A percentile compares a stretch with the other conserved stretches of the same genome.
Evolutionary conservation across 805 yeast species (phyloP).

Genomic region (Starmerella sirachaensis): DNA sequence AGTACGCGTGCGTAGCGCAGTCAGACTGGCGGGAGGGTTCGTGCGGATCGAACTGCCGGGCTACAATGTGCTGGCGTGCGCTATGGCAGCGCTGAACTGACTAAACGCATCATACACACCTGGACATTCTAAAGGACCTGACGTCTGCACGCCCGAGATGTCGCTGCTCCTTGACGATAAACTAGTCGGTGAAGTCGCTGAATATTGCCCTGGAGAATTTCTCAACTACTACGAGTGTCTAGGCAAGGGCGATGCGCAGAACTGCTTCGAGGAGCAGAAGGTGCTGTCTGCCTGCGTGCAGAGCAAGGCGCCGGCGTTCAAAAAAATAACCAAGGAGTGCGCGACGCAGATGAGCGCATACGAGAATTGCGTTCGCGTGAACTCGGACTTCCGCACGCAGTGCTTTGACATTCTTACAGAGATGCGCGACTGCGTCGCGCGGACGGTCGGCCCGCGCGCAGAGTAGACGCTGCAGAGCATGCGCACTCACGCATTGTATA

Average conservation of each 20-base stretch:
- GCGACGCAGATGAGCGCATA: conserved; percentile 45
- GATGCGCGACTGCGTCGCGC: conserved; percentile 54
- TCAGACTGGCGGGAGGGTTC: no score
- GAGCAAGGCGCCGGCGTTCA: conserved; percentile 56
- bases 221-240: conserved; percentile 64
- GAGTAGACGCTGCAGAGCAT: no score
- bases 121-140: no score
- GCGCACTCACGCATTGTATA: no score
- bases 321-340: conserved; percentile 54
- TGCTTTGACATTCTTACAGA: conserved; percentile 44
- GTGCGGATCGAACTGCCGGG: no score
- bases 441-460: conserved; percentile 8
- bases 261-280: conserved; percentile 45
- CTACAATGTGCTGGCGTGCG: no score
- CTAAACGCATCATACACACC: no score
- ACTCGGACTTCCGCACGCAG: conserved; percentile 35
- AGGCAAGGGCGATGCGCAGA: conserved; percentile 39
- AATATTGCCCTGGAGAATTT: conserved; percentile 61
- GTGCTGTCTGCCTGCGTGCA: conserved; percentile 53
- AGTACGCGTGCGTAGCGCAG: no score
- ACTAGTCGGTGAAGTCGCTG: conserved; percentile 65
- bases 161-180: conserved; percentile 52
- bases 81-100: no score
- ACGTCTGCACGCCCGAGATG: conserved; percentile 29
- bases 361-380: conserved; percentile 49